These are phyloP conservation scores for Peronospora tabacina DNA, from an alignment of 352 stramenopile genomes.

Conservation along the genomic window DNA sequence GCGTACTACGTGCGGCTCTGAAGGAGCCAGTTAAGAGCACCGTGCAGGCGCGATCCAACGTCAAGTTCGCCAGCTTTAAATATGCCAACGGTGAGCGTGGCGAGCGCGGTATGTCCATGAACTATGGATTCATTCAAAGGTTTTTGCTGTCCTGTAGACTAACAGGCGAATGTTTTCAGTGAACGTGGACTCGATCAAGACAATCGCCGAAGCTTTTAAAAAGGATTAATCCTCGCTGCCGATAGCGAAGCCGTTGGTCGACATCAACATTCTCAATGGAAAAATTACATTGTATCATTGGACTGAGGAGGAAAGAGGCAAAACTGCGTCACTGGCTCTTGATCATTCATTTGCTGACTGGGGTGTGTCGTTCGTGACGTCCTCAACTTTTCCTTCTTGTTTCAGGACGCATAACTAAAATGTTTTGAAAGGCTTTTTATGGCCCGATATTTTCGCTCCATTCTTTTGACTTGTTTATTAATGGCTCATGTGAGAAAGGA, in stretches of 20 bases:
- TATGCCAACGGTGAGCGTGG: slow-evolving; percentile 77
- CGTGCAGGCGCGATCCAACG: slow-evolving; percentile 53
- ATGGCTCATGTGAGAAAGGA: slow-evolving; percentile 1
- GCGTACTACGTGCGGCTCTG: slow-evolving; percentile 58
- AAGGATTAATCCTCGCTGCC: slow-evolving; percentile 39
- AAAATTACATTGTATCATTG: slow-evolving; percentile 18
- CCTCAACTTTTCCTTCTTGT: slow-evolving; percentile 7
- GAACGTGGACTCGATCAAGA: slow-evolving; percentile 78
- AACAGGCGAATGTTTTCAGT: slow-evolving; percentile 21
- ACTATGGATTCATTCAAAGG: background rate
- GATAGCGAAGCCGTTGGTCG: slow-evolving; percentile 5
- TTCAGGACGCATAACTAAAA: slow-evolving; percentile 23
- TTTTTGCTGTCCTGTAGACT: background rate
- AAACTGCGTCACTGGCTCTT: background rate
- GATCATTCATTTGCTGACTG: background rate
- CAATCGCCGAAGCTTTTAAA: slow-evolving; percentile 69
- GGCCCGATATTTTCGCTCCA: slow-evolving; percentile 15
- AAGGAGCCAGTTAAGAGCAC: slow-evolving; percentile 88
- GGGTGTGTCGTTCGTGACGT: background rate
- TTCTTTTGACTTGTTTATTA: slow-evolving; percentile 1
- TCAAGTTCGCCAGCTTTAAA: slow-evolving; percentile 84
- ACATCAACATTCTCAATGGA: slow-evolving; percentile 10
- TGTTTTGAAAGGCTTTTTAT: slow-evolving; percentile 25
- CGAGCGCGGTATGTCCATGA: slow-evolving; percentile 46
- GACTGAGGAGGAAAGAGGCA: slow-evolving; percentile 1